Evolutionary conservation across 495 filamentous ascomycete species (phyloP).

Genomic region (Peziza echinospora): DNA sequence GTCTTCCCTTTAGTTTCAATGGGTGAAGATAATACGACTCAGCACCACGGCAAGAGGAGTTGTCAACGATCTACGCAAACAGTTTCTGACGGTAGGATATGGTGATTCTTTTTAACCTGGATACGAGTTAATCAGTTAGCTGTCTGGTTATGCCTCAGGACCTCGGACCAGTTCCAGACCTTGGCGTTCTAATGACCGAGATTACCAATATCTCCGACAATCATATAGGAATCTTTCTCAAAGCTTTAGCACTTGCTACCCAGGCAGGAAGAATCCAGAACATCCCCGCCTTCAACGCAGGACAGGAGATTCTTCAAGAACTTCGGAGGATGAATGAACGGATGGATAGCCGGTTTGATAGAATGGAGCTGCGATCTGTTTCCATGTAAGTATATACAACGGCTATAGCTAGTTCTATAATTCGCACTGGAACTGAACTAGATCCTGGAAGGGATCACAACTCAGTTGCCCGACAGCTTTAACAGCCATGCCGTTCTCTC

Average conservation of each 20-base stretch:
- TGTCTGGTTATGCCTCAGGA: slow-evolving; percentile 3
- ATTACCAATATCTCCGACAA: neutral
- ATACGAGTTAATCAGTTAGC: neutral
- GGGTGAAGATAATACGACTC: too few relatives aligned
- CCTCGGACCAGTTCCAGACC: slow-evolving; percentile 3
- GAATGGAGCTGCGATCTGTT: slow-evolving; percentile 1
- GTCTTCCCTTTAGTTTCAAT: too few relatives aligned
- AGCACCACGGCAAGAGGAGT: too few relatives aligned
- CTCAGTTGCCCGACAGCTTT: slow-evolving; percentile 4
- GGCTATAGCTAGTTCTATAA: neutral
- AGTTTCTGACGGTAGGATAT: neutral
- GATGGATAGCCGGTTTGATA: neutral
- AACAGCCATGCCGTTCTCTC: slow-evolving; percentile 4
- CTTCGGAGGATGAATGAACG: neutral
- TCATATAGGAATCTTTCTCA: neutral
- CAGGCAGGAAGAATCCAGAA: slow-evolving; percentile 2
- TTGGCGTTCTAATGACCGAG: neutral
- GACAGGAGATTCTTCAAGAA: slow-evolving; percentile 1
- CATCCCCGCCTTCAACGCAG: slow-evolving; percentile 4
- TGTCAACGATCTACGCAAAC: too few relatives aligned
- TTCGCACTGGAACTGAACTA: slow-evolving; percentile 3
- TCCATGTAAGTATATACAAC: slow-evolving; percentile 2
- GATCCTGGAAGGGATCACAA: slow-evolving; percentile 5
- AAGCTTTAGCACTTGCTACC: neutral
- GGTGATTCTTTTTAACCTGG: neutral